Evolutionary conservation across 164 flowering plant species (phyloP).

Genomic region (Chimonanthus salicifolius): DNA sequence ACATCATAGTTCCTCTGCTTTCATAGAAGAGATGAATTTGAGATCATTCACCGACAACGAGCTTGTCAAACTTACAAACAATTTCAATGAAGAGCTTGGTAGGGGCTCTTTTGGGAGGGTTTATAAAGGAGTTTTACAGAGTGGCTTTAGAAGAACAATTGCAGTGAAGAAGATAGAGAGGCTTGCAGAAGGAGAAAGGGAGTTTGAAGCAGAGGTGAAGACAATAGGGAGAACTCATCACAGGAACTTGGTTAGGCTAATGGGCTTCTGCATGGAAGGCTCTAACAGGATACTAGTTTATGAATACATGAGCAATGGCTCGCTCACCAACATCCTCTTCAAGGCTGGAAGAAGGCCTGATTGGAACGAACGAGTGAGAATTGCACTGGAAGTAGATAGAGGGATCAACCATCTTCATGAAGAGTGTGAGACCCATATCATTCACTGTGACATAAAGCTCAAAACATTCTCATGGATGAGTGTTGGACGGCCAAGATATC

Average conservation of each 20-base stretch:
- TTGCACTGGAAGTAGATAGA: slow-evolving; percentile 17
- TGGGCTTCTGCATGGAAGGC: slow-evolving; percentile 17
- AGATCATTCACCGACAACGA: slow-evolving; percentile 13
- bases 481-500: slow-evolving; percentile 10
- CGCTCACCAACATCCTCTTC: slow-evolving; percentile 19
- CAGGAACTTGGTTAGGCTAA: slow-evolving; percentile 18
- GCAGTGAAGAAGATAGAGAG: slow-evolving; percentile 21
- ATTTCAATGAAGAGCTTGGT: slow-evolving; percentile 21
- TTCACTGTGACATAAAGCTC: slow-evolving; percentile 29
- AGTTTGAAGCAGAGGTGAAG: slow-evolving; percentile 21
- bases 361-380: slow-evolving; percentile 19
- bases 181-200: slow-evolving; percentile 18
- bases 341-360: neutral
- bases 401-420: slow-evolving; percentile 23
- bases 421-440: slow-evolving; percentile 25
- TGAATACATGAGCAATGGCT: slow-evolving; percentile 26
- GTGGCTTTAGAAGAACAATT: neutral
- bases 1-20: neutral
- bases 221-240: slow-evolving; percentile 24
- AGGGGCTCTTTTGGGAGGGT: slow-evolving; percentile 21
- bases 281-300: slow-evolving; percentile 19
- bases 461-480: slow-evolving; percentile 24
- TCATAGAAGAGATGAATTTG: neutral
- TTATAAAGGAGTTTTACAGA: slow-evolving; percentile 12
- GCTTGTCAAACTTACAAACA: slow-evolving; percentile 16